Evolutionary conservation across 2,329 filamentous ascomycete species (phyloP).

Genomic region (Elsinoe perseae): DNA sequence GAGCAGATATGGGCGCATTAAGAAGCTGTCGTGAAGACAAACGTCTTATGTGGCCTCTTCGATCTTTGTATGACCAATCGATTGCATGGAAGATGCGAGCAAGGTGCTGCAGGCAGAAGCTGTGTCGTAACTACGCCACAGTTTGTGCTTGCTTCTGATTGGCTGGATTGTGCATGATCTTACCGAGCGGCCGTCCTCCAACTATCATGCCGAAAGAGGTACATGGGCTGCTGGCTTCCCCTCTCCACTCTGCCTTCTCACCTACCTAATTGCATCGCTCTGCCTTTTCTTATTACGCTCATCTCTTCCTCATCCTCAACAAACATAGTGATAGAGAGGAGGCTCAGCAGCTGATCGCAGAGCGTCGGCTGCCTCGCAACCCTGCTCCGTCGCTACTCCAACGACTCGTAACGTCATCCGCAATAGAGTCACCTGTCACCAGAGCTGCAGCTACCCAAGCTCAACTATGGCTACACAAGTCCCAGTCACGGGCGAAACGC

Average conservation of each 20-base stretch:
- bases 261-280: too few relatives aligned
- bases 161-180: background rate
- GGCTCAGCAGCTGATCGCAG: background rate
- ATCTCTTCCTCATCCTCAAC: background rate
- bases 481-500: conserved; percentile 56
- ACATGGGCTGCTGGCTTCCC: background rate
- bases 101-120: background rate
- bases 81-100: background rate
- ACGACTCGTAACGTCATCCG: background rate
- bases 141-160: background rate
- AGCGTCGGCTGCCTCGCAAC: background rate
- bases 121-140: background rate
- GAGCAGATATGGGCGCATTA: too few relatives aligned
- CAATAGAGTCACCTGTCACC: background rate
- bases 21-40: background rate
- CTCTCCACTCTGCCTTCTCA: background rate
- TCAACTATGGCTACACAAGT: conserved; percentile 35
- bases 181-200: background rate
- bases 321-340: background rate
- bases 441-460: background rate
- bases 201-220: background rate
- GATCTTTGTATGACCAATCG: background rate
- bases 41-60: background rate
- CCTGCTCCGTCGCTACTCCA: conserved; percentile 8
- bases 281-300: too few relatives aligned